Base-by-base conservation (phyloP, 176 grass and related monocot species). In the Musa schizocarpa region DNA sequence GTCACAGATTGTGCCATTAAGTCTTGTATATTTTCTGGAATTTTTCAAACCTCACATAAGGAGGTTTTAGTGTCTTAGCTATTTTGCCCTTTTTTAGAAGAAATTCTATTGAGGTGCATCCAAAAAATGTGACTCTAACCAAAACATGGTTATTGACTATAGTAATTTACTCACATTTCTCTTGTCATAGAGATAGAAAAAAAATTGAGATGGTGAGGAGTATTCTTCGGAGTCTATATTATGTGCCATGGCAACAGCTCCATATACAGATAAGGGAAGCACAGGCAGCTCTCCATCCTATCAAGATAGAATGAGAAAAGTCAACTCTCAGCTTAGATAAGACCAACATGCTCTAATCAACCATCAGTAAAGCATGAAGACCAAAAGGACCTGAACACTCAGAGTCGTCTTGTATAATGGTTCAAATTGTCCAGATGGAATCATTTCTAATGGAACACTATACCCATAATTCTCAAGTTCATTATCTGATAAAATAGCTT, bases 151-250 rank as follows among this genome's bases (percentile, higher is more conserved):
- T 0, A 69, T 69, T 55, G 68, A 21, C 54, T 72, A 29, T 54
- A 29, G 5, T 14, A 12, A 16, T 80, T 73, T 69, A 88, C 93
- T 88, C 48, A 97, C 94, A 54, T 91, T 93, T 90, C 94, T 93
- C 77, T 97, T 97, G 74, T 97, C 94, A 87, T 97, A 97, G 22
- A 97, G 90, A 85, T 93, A 97, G 78, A 97, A 93, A 67, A 97
- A 98, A 77, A 97, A 93, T 64, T 98, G 94, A 11, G 75, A 90
- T 69, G 87, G 90, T 76, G 90, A 93, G 9, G 90, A 93, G 54
- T 93, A 89, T 71, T 98, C 90, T 74, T 93, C 90, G 57, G 90
- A 98, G 81, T 93, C 90, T 4, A 79, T 73, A 71, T 82, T 98
- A 71, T 97, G 94, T 2, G 88, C 82, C 94, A 97, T 97, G 21